Base-by-base conservation (phyloP, 2,329 filamentous ascomycete species). In the Diaporthe sp. region DNA sequence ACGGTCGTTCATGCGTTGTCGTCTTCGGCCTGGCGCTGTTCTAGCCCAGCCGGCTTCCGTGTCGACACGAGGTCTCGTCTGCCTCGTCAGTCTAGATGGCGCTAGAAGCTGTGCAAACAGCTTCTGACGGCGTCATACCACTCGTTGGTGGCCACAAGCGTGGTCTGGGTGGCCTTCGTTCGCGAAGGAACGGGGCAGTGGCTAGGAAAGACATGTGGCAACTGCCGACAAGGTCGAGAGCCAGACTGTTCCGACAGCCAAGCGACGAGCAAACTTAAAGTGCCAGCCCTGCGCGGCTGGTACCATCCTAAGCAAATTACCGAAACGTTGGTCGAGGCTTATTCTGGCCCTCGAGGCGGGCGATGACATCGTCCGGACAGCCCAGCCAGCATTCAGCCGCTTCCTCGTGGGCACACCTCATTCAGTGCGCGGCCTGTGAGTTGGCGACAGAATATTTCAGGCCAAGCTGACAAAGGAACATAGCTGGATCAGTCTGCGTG, bases 291-390 rank as follows among this genome's bases (percentile, higher is more conserved):
- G 65, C 49, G 65, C 49, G 49, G 65, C 65, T 70, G 65, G 65
- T 53, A 28, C 28, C 47, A 55, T 39, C 49, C 65, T 55, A 55
- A 70, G 31, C 34, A 70, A 70, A 55, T 31, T 55, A 55, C 49
- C 65, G 65, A 70, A 70, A 55, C 65, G 34, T 70, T 70, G 49
- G 65, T 42, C 65, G 49, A 70, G 65, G 65, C 65, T 70, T 70
- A 55, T 70, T 70, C 65, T 55, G n/a, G 47, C 49, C 65, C 49
- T 42, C 49, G 17, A 55, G 34, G 65, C 49, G n/a, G 22, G 8
- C 49, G 65, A 55, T 70, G 65, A 70, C 65, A 70, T 55, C 65
- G 49, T 55, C 8, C 42, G 49, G 7, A 42, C 22, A 28, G n/a
- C 8, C 9, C 47, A 39, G 47, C 44, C 47, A 70, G n/a, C 49